phyloP scores from a whole-genome alignment of 495 filamentous ascomycete genomes.

The Xylaria flabelliformis region DNA sequence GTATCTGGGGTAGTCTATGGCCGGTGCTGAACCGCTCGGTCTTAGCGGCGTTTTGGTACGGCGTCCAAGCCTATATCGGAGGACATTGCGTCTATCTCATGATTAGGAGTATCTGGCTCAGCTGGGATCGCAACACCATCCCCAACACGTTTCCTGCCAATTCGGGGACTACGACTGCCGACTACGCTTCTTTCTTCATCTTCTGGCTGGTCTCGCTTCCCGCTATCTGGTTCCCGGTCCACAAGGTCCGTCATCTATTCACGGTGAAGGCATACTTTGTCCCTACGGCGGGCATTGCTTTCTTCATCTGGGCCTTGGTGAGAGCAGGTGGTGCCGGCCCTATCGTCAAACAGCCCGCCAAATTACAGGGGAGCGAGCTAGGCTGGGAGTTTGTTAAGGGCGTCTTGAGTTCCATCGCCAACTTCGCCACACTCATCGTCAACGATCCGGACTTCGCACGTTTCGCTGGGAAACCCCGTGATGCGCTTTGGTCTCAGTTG shows the following conservation, averaged over 20 bases:
- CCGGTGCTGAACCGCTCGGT: conserved; percentile 88
- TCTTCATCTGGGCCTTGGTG: conserved; percentile 89
- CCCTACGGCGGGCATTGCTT: conserved; percentile 80
- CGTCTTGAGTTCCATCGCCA: conserved; percentile 89
- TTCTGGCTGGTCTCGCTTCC: conserved; percentile 85
- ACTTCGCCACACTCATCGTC: conserved; percentile 87
- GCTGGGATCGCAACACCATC: conserved; percentile 59
- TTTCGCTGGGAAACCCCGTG: conserved; percentile 79
- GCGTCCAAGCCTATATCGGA: conserved; percentile 86
- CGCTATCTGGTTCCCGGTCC: conserved; percentile 82
- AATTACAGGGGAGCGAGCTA: conserved; percentile 68
- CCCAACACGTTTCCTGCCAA: conserved; percentile 69
- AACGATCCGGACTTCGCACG: conserved; percentile 91
- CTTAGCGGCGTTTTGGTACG: conserved; percentile 90
- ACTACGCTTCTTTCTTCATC: conserved; percentile 81
- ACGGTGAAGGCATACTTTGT: conserved; percentile 90
- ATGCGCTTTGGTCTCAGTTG: conserved; percentile 89
- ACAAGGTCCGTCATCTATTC: conserved; percentile 83
- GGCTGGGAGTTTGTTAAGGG: conserved; percentile 84
- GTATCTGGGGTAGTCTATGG: conserved; percentile 89
- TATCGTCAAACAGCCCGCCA: conserved; percentile 75
- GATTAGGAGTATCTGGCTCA: conserved; percentile 80
- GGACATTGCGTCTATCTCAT: conserved; percentile 82
- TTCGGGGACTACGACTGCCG: conserved; percentile 75
- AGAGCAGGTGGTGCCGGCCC: conserved; percentile 85